Evolutionary conservation across 2,329 filamentous ascomycete species (phyloP).

Genomic region (Aspergillus sp.): DNA sequence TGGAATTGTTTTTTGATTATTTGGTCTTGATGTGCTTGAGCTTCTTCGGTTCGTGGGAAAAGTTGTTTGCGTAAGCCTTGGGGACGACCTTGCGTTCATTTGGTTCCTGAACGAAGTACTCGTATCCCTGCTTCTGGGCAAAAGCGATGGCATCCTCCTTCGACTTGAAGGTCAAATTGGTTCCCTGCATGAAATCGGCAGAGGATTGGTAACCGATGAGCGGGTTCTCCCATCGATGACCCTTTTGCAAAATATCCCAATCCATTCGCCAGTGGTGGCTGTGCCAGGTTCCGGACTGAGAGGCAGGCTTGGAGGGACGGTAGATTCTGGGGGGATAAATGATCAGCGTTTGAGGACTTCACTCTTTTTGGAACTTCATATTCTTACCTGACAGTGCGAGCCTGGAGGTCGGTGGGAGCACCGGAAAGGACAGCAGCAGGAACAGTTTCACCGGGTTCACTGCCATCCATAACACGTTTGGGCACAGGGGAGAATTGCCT

Average conservation of each 20-base stretch:
- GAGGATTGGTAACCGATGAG: conserved; percentile 99
- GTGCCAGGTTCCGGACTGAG: conserved; percentile 88
- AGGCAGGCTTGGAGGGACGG: conserved; percentile 86
- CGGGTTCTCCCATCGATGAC: conserved; percentile 96
- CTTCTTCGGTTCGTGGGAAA: conserved; percentile 77
- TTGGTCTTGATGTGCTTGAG: conserved; percentile 83
- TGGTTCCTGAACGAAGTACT: conserved; percentile 97
- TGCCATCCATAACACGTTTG: conserved; percentile 84
- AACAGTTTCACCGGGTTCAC: conserved; percentile 68
- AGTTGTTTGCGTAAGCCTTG: conserved; percentile 97
- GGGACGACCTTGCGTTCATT: conserved; percentile 79
- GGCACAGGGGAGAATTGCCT: conserved; percentile 90
- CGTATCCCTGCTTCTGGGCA: conserved; percentile 97
- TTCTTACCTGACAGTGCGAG: conserved; percentile 81
- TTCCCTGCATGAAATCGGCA: conserved; percentile 91
- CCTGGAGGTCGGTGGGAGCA: conserved; percentile 89
- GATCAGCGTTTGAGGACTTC: not conserved
- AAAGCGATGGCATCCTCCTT: conserved; percentile 95
- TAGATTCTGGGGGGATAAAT: conserved; percentile 65
- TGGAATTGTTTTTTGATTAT: conserved; percentile 44
- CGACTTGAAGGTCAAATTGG: conserved; percentile 78
- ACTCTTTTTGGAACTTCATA: not conserved
- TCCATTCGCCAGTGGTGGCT: conserved; percentile 91
- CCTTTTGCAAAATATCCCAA: conserved; percentile 90
- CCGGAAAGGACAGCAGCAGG: conserved; percentile 85